These are phyloP conservation scores for Musa beccarii DNA, from an alignment of 176 grass and related monocot genomes.

Conservation along the genomic window DNA sequence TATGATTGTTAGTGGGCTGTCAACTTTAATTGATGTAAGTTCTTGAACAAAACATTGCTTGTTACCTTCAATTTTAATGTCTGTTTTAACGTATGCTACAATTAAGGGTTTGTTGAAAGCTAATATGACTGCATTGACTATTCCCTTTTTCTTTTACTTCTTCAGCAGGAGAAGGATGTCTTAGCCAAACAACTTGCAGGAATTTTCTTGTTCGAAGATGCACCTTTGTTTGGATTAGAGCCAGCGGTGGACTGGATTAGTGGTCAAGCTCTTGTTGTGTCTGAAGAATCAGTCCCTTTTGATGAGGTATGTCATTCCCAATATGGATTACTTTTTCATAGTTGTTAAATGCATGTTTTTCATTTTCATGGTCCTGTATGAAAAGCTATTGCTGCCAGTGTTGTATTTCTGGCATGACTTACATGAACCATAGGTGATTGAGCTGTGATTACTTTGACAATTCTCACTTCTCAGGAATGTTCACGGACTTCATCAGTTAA, in stretches of 20 bases:
- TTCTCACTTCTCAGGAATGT: constrained; percentile 43
- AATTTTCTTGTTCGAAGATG: constrained; percentile 75
- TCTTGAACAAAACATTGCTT: constrained; percentile 8
- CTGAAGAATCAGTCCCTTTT: constrained; percentile 92
- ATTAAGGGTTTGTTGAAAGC: background rate
- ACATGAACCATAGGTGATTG: background rate
- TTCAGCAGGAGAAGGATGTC: constrained; percentile 55
- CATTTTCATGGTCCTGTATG: background rate
- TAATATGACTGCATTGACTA: background rate
- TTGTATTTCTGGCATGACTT: background rate
- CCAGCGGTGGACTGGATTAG: constrained; percentile 69
- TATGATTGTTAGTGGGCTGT: constrained; percentile 44
- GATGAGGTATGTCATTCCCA: constrained; percentile 53
- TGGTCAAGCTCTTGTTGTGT: constrained; percentile 42
- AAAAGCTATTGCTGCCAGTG: background rate
- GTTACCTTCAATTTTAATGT: constrained; percentile 20
- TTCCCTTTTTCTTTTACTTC: constrained; percentile 22
- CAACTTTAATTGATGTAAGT: constrained; percentile 56
- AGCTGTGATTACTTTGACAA: background rate
- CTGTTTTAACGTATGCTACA: background rate
- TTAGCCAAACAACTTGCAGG: constrained; percentile 48
- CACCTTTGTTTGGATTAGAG: constrained; percentile 71
- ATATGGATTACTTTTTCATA: background rate
- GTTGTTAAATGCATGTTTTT: too few relatives aligned
- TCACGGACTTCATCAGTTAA: constrained; percentile 84